Conservation (phyloP, 306 rosid species). For the Mimosa pudica region DNA sequence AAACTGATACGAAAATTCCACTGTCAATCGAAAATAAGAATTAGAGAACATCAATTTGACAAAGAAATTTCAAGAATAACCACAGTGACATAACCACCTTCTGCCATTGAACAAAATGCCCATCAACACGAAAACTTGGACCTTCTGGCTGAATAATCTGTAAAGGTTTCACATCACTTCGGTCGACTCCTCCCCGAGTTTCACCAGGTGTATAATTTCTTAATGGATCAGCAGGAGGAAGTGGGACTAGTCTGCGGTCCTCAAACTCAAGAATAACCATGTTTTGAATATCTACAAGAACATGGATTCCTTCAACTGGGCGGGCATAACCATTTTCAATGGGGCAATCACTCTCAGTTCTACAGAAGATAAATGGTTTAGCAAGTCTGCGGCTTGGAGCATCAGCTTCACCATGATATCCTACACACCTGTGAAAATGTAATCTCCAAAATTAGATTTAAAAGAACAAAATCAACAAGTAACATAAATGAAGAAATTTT, state of each 20-base stretch:
- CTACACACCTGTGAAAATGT: conserved; percentile 62
- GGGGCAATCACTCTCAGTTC: conserved; percentile 89
- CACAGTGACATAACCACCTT: conserved; percentile 47
- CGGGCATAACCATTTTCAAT: conserved; percentile 91
- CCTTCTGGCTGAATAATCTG: conserved; percentile 81
- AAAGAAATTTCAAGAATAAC: conserved; percentile 24
- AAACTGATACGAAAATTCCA: conserved; percentile 86
- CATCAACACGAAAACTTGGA: conserved; percentile 80
- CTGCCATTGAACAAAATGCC: conserved; percentile 78
- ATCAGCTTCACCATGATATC: conserved; percentile 79
- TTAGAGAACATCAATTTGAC: conserved; percentile 4
- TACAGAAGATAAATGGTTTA: conserved; percentile 74
- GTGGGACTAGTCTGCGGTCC: conserved; percentile 74
- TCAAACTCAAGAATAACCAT: conserved; percentile 80
- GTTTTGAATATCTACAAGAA: conserved; percentile 85
- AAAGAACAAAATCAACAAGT: not conserved
- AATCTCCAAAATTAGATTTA: conserved; percentile 23
- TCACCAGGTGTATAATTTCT: conserved; percentile 79
- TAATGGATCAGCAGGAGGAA: conserved; percentile 83
- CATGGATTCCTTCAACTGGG: conserved; percentile 85
- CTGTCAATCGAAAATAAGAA: conserved; percentile 49
- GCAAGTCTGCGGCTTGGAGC: conserved; percentile 89
- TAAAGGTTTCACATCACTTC: conserved; percentile 79
- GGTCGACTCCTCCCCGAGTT: conserved; percentile 80
- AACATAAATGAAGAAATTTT: conserved; percentile 4